phyloP scores from a whole-genome alignment of 176 grass and related monocot genomes.

The Elaeis guineensis region DNA sequence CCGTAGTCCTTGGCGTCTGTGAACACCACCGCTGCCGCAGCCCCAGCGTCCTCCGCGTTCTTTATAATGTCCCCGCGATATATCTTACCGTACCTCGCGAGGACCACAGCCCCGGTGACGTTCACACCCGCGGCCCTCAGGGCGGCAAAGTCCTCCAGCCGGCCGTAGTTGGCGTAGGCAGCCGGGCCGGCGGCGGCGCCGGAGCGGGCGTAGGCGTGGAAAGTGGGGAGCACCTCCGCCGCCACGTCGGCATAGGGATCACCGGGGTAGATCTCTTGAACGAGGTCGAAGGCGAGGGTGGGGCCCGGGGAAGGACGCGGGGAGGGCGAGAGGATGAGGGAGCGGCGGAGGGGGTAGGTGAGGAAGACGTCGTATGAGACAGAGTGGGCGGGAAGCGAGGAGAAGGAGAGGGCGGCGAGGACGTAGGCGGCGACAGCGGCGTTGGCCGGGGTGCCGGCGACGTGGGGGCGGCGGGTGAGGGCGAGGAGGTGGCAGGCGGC shows the following conservation, averaged over 20 bases:
- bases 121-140: constrained; percentile 49
- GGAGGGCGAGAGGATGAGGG: constrained; percentile 42
- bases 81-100: constrained; percentile 66
- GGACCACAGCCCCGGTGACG: constrained; percentile 57
- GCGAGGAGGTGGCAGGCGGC: constrained; percentile 56
- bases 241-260: constrained; percentile 34
- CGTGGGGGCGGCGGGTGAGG: constrained; percentile 64
- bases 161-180: constrained; percentile 84
- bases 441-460: constrained; percentile 46
- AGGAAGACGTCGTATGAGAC: constrained; percentile 69
- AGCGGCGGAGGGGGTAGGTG: constrained; percentile 48
- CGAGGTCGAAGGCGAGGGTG: constrained; percentile 35
- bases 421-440: constrained; percentile 37
- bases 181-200: constrained; percentile 53
- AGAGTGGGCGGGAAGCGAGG: constrained; percentile 38
- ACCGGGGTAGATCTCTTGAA: constrained; percentile 50
- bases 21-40: constrained; percentile 57
- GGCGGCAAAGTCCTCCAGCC: constrained; percentile 53
- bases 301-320: neutral
- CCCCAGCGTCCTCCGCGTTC: constrained; percentile 58
- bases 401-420: constrained; percentile 21
- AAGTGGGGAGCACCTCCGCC: constrained; percentile 52
- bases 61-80: constrained; percentile 76
- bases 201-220: constrained; percentile 65
- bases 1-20: constrained; percentile 71